Base-by-base conservation (phyloP, 1,284 basidiomycete species). In the Anthracocystis setariae region DNA sequence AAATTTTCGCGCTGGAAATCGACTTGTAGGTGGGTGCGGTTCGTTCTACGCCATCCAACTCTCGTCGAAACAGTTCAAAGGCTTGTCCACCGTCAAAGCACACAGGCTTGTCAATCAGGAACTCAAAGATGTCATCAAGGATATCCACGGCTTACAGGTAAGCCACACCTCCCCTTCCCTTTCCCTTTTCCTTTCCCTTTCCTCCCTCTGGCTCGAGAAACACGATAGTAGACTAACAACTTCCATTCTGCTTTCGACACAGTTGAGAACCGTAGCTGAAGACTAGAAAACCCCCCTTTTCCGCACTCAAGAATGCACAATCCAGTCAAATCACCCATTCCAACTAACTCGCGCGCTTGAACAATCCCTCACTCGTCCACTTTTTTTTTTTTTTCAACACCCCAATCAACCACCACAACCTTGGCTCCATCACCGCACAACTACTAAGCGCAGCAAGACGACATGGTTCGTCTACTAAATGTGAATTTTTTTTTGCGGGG, bases 21-120 rank as follows among this genome's bases (percentile, higher is more conserved):
- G n/a, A n/a, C 20, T 23, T 4, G n/a, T 45, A 80, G 79, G 94
- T 55, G 95, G 95, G 27, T 98, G 95, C 81, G 96, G 95, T 12
- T 88, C 90, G 3, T 99, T 98, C 85, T 99, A 96, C 81, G 92
- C 93, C 38, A 96, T 99, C 72, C 87, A 89, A 37, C 91, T 99
- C 65, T 88, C 91, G 3, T 93, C 92, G 59, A 85, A 89, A 18
- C 87, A 87, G 2, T 98, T 99, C 87, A 90, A 91, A 71, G 95
- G 91, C 15, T 84, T 98, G 33, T 84, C 91, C 0, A 91, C 89
- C 33, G 88, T 98, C 69, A 96, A 97, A 85, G 95, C 98, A 83
- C 95, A 99, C 84, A 88, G 90, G 68, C 85, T 98, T 43, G 93
- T 99, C 51, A 96, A 92, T 29, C 87, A 92, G 69, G 87, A 89